Evolutionary conservation across 768 basidiomycete genomes (phyloP), one percentile per base, ranked within the genome.

Genomic region (Tulasnella sp.): DNA sequence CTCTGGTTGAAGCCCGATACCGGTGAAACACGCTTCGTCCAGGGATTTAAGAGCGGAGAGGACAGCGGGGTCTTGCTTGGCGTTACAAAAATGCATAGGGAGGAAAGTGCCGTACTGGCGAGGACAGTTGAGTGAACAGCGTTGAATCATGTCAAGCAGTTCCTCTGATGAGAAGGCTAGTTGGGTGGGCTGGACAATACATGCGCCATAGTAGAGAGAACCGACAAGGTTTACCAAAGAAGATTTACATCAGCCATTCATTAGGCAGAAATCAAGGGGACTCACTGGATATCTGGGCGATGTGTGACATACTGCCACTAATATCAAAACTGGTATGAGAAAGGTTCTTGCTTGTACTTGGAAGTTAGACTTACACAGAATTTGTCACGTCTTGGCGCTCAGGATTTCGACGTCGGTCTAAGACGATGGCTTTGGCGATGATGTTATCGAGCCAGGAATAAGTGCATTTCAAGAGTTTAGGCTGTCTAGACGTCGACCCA

Each of bases 291-390:
- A 77, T 80, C 70, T 88, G 85, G 29, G 72, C 87, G 62, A 88
- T 88, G 71, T 88, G 87, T 68, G 83, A 88, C 84, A 88, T 85
- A 74, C 83, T 85, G 60, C 87, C 86, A 76, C 85, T 87, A 73
- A 58, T 65, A 60, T 69, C 50, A 64, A 61, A 63, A 67, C 68
- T 72, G n/a, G n/a, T n/a, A n/a, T n/a, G n/a, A 67, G 74, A 43
- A 44, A 32, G n/a, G 69, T 68, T 65, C 66, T 62, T 56, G 64
- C 64, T 55, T 34, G 55, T 60, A 65, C 44, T 34, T 49, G 44
- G 43, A 63, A 67, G 52, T 48, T 63, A 51, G 59, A n/a, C 83
- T 73, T 65, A 86, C 86, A 88, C 84, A 80, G 80, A 85, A 4
- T 79, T 77, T 19, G 80, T 79, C 63, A 88, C 82, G 65, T 88